Conservation (phyloP, 768 basidiomycete genomes). For the Royoungia palumana region DNA sequence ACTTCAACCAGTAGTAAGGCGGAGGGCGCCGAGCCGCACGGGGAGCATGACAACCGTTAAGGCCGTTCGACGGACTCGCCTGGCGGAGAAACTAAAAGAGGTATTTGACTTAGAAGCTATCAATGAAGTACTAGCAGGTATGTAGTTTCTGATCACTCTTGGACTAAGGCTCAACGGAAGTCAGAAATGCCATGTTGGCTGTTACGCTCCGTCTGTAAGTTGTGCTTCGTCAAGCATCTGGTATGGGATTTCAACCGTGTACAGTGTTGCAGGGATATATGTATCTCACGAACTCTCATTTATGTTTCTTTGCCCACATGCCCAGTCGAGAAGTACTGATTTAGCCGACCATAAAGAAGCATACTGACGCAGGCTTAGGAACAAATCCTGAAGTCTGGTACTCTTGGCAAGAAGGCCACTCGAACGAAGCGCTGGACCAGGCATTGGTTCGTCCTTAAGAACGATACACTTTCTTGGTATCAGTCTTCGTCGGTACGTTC, state of each 20-base stretch:
- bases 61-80: conserved; percentile 58
- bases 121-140: conserved; percentile 81
- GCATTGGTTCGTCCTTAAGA: conserved; percentile 96
- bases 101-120: conserved; percentile 82
- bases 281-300: conserved; percentile 88
- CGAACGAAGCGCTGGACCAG: conserved; percentile 90
- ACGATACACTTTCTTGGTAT: conserved; percentile 96
- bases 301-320: conserved; percentile 98
- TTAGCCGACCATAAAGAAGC: neutral
- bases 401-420: conserved; percentile 81
- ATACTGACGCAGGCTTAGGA: conserved; percentile 49
- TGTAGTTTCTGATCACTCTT: conserved; percentile 21
- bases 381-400: conserved; percentile 89
- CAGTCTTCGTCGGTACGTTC: conserved; percentile 79
- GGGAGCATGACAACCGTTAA: conserved; percentile 75
- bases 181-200: conserved; percentile 94
- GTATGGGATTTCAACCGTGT: conserved; percentile 1
- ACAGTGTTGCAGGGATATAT: conserved; percentile 95
- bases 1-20: conserved; percentile 20
- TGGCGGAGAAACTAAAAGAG: conserved; percentile 87
- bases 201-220: conserved; percentile 83
- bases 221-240: neutral
- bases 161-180: conserved; percentile 4
- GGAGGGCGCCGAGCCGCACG: conserved; percentile 36
- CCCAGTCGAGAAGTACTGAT: conserved; percentile 74